These are phyloP conservation scores for Rhodotorula kratochvilovae DNA, from an alignment of 768 basidiomycete species.

Conservation along the genomic window DNA sequence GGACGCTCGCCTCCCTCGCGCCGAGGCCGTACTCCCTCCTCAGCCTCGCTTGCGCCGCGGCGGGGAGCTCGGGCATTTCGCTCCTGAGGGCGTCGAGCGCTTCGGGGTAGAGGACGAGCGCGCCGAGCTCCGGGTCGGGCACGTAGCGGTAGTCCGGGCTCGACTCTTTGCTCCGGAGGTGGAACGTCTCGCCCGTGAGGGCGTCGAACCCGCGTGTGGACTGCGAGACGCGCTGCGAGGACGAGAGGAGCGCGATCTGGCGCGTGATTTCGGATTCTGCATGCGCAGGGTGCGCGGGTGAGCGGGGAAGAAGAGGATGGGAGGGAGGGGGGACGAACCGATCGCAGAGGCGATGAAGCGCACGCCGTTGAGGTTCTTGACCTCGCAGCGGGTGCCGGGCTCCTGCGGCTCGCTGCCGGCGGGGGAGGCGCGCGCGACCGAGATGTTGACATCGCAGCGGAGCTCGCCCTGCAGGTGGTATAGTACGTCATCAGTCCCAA, in stretches of 20 bases:
- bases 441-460: constrained; percentile 92
- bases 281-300: not conserved
- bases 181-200: constrained; percentile 70
- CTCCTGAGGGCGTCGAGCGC: constrained; percentile 54
- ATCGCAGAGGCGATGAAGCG: constrained; percentile 79
- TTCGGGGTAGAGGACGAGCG: constrained; percentile 52
- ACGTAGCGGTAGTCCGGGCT: constrained; percentile 94
- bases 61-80: constrained; percentile 72
- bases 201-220: constrained; percentile 92
- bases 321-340: constrained; percentile 52
- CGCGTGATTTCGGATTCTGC: constrained; percentile 75
- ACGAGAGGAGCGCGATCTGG: constrained; percentile 61
- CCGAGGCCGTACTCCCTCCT: constrained; percentile 54
- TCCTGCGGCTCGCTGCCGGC: constrained; percentile 45
- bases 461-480: constrained; percentile 68
- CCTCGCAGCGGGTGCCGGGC: constrained; percentile 76
- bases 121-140: constrained; percentile 91
- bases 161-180: constrained; percentile 81
- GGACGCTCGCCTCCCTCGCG: constrained; percentile 65
- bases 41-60: constrained; percentile 59
- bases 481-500: too few species aligned
- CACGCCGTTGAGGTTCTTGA: constrained; percentile 93
- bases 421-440: constrained; percentile 57
- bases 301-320: not conserved
- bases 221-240: constrained; percentile 57